Evolutionary conservation across 2,329 filamentous ascomycete genomes (phyloP), one percentile per base, ranked within the genome.

Genomic region (Neofusicoccum sp.): DNA sequence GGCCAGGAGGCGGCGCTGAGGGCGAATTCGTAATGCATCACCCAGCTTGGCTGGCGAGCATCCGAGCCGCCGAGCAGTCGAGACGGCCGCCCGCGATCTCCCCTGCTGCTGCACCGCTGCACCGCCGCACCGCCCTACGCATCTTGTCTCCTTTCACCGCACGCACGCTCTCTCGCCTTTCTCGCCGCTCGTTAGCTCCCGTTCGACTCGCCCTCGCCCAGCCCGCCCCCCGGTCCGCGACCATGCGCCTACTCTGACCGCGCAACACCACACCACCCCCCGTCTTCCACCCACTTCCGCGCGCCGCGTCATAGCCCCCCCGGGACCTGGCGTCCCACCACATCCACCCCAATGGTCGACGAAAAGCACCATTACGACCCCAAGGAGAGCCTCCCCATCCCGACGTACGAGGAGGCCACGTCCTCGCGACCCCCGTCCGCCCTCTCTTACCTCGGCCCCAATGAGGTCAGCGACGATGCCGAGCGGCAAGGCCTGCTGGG

Each of bases 401-500:
- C 90, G 31, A 86, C 87, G 45, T 95, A 95, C 75, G 90, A 93
- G 74, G 90, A 96, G 78, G 90, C 91, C 64, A 83, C 84, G 62
- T 85, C 86, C 16, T 85, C 84, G 36, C 79, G 82, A 57, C 79
- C 82, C 20, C 71, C 75, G 34, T 84, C 83, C 24, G 76, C 75
- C 31, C 67, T 74, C 51, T 63, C 63, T 20, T 74, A 73, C 63
- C 77, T 80, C 40, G 82, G 81, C 43, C 77, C 80, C 63, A 81
- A 85, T 69, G 84, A 88, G 73, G 80, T 84, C 70, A 86, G 85
- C 71, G 83, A 87, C 74, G 86, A 91, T 71, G 84, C 85, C 59
- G 91, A 96, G 76, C 84, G 89, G 75, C 88, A 92, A 75, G 89
- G 88, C 5, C 84, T 96, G 28, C 82, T 96, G 41, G 82, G 80